phyloP scores from a whole-genome alignment of 345 rosid species.

The Rubroshorea leprosula region DNA sequence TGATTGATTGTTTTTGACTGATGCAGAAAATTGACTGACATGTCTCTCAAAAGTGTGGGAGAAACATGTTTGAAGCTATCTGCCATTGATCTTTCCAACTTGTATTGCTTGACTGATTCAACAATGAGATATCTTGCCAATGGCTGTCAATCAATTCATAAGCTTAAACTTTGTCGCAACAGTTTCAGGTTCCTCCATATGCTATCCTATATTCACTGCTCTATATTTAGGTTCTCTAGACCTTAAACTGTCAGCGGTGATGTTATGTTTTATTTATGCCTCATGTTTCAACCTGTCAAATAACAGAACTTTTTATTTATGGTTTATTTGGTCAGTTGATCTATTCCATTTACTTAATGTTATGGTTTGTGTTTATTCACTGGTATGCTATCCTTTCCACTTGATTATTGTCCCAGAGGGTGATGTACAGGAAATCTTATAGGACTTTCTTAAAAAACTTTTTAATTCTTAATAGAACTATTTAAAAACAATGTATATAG shows the following conservation, averaged over 20 bases:
- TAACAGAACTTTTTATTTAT: too few species aligned
- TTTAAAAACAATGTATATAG: too few species aligned
- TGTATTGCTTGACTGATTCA: conserved; percentile 31
- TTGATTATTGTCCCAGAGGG: too few species aligned
- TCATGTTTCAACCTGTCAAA: neutral
- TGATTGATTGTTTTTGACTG: conserved; percentile 16
- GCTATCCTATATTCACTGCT: too few species aligned
- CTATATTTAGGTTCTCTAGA: neutral
- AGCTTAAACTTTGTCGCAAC: conserved; percentile 29
- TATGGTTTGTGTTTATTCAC: too few species aligned
- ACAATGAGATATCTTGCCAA: conserved; percentile 34
- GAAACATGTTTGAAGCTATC: conserved; percentile 24
- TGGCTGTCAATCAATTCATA: conserved; percentile 33
- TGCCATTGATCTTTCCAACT: conserved; percentile 39
- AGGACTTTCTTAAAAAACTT: too few species aligned
- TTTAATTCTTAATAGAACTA: too few species aligned
- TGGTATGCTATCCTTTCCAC: too few species aligned
- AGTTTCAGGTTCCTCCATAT: conserved; percentile 24
- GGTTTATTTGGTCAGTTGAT: too few species aligned
- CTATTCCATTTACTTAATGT: too few species aligned
- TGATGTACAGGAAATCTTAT: too few species aligned
- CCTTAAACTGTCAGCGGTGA: neutral
- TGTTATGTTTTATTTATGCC: neutral
- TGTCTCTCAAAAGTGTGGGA: conserved; percentile 27
- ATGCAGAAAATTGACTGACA: conserved; percentile 42